These are phyloP conservation scores for Plenodomus tracheiphilus DNA, from an alignment of 2,329 filamentous ascomycete species.

Conservation along the genomic window DNA sequence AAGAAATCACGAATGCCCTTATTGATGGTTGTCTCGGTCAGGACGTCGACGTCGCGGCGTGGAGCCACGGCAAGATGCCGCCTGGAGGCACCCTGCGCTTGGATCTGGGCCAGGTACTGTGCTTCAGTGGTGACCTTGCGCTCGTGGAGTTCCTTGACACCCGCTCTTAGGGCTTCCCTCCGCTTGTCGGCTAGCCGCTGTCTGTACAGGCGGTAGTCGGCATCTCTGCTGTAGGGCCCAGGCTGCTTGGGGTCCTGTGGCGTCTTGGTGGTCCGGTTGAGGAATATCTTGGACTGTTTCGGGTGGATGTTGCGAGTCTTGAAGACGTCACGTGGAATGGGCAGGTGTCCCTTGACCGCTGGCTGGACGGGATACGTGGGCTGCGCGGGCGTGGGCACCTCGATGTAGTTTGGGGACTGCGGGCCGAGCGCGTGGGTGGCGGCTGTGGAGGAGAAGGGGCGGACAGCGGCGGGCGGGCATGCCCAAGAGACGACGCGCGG, in stretches of 20 bases:
- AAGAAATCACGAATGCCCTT: slow-evolving; percentile 41
- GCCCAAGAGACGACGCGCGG: slow-evolving; percentile 29
- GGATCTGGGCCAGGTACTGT: slow-evolving; percentile 21
- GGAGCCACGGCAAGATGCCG: slow-evolving; percentile 62
- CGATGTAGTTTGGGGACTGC: slow-evolving; percentile 85
- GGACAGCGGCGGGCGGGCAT: slow-evolving; percentile 16
- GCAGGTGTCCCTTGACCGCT: slow-evolving; percentile 74
- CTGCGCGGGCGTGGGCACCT: slow-evolving; percentile 77
- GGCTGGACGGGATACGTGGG: slow-evolving; percentile 58
- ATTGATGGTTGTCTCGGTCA: slow-evolving; percentile 34
- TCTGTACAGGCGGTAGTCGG: slow-evolving; percentile 66
- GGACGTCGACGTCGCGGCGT: slow-evolving; percentile 64
- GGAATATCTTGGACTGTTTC: slow-evolving; percentile 66
- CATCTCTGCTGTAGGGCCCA: slow-evolving; percentile 43
- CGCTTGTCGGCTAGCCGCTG: slow-evolving; percentile 71
- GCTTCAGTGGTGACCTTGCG: slow-evolving; percentile 35
- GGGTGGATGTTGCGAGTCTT: slow-evolving; percentile 37
- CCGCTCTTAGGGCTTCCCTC: slow-evolving; percentile 71
- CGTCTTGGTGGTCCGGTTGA: slow-evolving; percentile 61
- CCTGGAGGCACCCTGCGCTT: slow-evolving; percentile 50
- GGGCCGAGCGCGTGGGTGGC: slow-evolving; percentile 64
- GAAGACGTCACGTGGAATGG: slow-evolving; percentile 82
- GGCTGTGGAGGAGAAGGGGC: slow-evolving; percentile 52
- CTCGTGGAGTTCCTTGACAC: slow-evolving; percentile 69
- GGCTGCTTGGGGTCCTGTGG: slow-evolving; percentile 50